Conservation (phyloP, 2,329 filamentous ascomycete genomes). For the Talaromyces sp. region DNA sequence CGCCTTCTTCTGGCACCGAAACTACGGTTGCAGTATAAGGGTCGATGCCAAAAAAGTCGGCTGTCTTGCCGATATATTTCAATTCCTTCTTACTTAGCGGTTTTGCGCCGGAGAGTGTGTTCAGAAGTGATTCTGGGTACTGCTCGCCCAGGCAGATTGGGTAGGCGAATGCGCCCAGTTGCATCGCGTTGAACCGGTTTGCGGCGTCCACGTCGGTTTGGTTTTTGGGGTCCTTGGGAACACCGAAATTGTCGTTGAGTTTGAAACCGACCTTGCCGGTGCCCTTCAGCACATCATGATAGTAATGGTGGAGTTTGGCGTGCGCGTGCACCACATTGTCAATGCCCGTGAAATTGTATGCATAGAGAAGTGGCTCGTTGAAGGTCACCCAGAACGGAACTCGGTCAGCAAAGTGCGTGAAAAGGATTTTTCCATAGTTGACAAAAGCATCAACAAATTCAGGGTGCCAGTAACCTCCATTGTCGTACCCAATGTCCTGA, state of each 20-base stretch:
- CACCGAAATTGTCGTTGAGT: slow-evolving; percentile 48
- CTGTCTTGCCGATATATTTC: slow-evolving; percentile 44
- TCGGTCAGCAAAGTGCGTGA: slow-evolving; percentile 32
- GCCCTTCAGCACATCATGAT: slow-evolving; percentile 37
- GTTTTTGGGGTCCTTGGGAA: slow-evolving; percentile 35
- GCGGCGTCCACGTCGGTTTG: slow-evolving; percentile 21
- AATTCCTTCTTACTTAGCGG: slow-evolving; percentile 46
- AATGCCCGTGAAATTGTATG: slow-evolving; percentile 40
- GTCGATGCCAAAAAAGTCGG: slow-evolving; percentile 54
- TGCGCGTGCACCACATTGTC: slow-evolving; percentile 46
- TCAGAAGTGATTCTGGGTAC: slow-evolving; percentile 38
- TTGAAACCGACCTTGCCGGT: slow-evolving; percentile 37
- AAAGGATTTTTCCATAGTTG: slow-evolving; percentile 34
- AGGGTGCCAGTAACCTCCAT: slow-evolving; percentile 29
- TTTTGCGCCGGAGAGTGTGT: slow-evolving; percentile 38
- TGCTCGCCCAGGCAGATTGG: slow-evolving; percentile 41
- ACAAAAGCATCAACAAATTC: slow-evolving; percentile 37
- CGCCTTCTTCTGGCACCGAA: slow-evolving; percentile 41
- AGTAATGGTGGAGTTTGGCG: slow-evolving; percentile 31
- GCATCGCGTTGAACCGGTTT: slow-evolving; percentile 27
- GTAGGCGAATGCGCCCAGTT: slow-evolving; percentile 38
- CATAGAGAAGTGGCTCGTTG: slow-evolving; percentile 36
- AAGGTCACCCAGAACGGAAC: slow-evolving; percentile 39
- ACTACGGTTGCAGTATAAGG: slow-evolving; percentile 54
- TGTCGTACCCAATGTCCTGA: slow-evolving; percentile 22